phyloP scores from a whole-genome alignment of 805 yeast genomes.

The Lipomyces yamanashiensis region DNA sequence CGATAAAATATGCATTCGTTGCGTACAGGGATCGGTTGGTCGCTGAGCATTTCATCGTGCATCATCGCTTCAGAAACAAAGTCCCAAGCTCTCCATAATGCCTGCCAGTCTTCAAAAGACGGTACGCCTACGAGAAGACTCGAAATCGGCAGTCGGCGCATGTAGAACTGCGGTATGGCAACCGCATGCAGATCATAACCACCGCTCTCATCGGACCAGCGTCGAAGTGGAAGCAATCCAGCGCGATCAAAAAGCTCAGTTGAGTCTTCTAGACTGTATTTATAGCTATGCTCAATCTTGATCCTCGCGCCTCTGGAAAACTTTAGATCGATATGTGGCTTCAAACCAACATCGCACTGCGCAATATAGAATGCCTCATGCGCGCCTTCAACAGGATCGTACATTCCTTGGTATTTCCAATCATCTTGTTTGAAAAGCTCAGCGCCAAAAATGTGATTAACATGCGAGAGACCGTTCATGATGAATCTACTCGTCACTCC shows the following conservation, averaged over 20 bases:
- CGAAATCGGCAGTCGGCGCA: background rate
- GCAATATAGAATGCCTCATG: conserved; percentile 37
- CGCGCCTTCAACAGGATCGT: conserved; percentile 30
- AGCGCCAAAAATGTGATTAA: conserved; percentile 20
- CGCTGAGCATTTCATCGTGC: conserved; percentile 25
- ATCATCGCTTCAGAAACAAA: conserved; percentile 30
- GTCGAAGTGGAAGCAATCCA: conserved; percentile 11
- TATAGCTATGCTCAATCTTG: conserved; percentile 36
- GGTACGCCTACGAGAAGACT: conserved; percentile 17
- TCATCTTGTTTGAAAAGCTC: conserved; percentile 23
- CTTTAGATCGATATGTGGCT: background rate
- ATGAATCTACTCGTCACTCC: conserved; percentile 35
- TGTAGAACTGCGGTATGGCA: conserved; percentile 20
- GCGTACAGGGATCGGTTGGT: conserved; percentile 36
- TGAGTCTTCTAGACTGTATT: conserved; percentile 28
- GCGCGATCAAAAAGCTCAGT: conserved; percentile 21
- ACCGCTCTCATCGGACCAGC: conserved; percentile 26
- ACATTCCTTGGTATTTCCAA: conserved; percentile 34
- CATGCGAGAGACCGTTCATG: conserved; percentile 34
- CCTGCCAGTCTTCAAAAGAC: conserved; percentile 28
- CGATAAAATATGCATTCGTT: conserved; percentile 38
- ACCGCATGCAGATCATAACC: conserved; percentile 28
- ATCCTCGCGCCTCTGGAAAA: conserved; percentile 24
- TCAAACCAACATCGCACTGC: conserved; percentile 15
- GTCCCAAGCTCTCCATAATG: conserved; percentile 38